Evolutionary conservation across 176 grass and related monocot genomes (phyloP).

Genomic region (Ensete glaucum): DNA sequence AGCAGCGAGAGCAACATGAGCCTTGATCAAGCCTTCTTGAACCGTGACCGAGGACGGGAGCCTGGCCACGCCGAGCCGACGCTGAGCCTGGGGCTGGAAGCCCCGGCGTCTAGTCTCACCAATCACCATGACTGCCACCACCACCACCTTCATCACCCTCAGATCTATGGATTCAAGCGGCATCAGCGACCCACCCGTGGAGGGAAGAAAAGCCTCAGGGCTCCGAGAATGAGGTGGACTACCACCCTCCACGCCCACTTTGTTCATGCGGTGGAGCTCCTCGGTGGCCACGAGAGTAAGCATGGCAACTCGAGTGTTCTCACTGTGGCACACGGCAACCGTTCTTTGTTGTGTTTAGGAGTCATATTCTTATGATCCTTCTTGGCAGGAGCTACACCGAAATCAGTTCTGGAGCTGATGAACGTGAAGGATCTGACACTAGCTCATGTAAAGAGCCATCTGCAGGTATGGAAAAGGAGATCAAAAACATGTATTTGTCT

Average conservation of each 20-base stretch:
- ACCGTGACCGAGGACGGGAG: background rate
- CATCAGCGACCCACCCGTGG: conserved; percentile 31
- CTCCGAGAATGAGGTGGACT: conserved; percentile 96
- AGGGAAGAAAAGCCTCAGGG: conserved; percentile 62
- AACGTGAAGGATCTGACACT: conserved; percentile 98
- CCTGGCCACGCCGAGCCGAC: conserved; percentile 23
- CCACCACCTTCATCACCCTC: conserved; percentile 33
- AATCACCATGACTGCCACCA: background rate
- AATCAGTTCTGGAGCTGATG: conserved; percentile 96
- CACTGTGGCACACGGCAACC: background rate
- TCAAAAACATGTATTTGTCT: conserved; percentile 12
- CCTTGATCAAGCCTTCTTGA: conserved; percentile 31
- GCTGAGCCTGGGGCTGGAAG: conserved; percentile 46
- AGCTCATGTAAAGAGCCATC: conserved; percentile 97
- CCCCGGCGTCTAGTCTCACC: background rate
- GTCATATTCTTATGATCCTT: background rate
- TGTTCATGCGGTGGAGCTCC: conserved; percentile 83
- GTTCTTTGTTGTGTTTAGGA: background rate
- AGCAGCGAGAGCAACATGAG: conserved; percentile 16
- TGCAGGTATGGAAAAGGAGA: conserved; percentile 46
- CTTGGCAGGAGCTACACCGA: conserved; percentile 77
- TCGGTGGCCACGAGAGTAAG: conserved; percentile 93
- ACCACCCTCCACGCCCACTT: conserved; percentile 90
- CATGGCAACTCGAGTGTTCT: background rate
- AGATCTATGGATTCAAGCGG: conserved; percentile 72